Evolutionary conservation across 495 filamentous ascomycete genomes (phyloP).

Genomic region (Neurospora cerealis): DNA sequence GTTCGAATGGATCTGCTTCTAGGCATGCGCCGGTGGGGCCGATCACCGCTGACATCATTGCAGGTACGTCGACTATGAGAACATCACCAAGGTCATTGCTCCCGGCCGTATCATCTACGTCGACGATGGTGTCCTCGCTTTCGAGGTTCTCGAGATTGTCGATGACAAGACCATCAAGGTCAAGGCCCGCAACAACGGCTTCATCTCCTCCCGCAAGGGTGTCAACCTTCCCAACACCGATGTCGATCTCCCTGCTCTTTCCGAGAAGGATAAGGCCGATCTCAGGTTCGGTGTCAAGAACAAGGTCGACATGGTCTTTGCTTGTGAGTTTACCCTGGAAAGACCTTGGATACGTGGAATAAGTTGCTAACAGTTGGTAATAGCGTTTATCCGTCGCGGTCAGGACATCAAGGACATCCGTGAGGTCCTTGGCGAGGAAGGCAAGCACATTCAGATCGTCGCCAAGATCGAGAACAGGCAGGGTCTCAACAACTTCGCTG

Average conservation of each 20-base stretch:
- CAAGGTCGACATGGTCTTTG: conserved; percentile 97
- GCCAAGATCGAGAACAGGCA: conserved; percentile 99
- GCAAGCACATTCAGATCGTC: conserved; percentile 96
- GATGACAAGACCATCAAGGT: conserved; percentile 80
- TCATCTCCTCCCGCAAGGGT: conserved; percentile 96
- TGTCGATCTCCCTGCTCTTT: conserved; percentile 93
- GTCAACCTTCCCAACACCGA: conserved; percentile 98
- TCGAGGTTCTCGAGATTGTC: conserved; percentile 79
- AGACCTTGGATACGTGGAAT: background rate
- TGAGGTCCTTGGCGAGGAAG: conserved; percentile 81
- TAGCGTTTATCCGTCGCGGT: conserved; percentile 82
- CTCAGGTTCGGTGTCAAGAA: conserved; percentile 94
- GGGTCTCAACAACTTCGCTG: conserved; percentile 94
- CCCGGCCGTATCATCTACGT: conserved; percentile 95
- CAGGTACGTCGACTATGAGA: conserved; percentile 98
- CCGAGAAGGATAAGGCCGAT: conserved; percentile 96
- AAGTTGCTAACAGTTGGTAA: background rate
- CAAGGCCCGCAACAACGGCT: conserved; percentile 88
- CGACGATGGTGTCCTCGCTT: conserved; percentile 93
- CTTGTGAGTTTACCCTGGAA: conserved; percentile 34
- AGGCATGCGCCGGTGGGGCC: background rate
- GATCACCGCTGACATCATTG: conserved; percentile 6
- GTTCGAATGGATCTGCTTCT: conserved; percentile 13
- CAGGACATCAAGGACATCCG: conserved; percentile 89
- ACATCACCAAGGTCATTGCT: conserved; percentile 96